Base-by-base conservation (phyloP, 257 asterid species). In the Lavandula angustifolia region DNA sequence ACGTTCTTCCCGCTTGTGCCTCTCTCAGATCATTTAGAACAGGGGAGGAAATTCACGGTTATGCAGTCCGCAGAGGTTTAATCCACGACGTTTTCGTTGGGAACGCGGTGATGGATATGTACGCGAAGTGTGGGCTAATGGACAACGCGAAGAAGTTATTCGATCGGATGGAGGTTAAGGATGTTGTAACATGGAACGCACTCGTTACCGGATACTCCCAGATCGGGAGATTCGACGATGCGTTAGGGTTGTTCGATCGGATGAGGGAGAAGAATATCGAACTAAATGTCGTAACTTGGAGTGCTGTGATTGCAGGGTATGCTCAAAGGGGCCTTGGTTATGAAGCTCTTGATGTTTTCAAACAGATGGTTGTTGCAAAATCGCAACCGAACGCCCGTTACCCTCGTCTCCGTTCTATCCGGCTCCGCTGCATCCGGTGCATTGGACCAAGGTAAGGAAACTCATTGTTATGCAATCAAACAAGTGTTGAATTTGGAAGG, bases 141-240 rank as follows among this genome's bases (percentile, higher is more conserved):
- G 84, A 78, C 22, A 82, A 80, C 55, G 98, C 96, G 1, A 88
- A 72, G 80, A 74, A 51, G 54, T 76, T 86, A 69, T 88, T 92
- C 41, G 88, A 79, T 32, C 61, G 75, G 40, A 88, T 92, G 91
- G 85, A 78, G 75, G 78, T 68, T 49, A 92, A 85, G 82, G 98
- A 92, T 74, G 88, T 92, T 3, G 98, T 92, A 5, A 77, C 98
- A 0, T 92, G 98, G 96, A 88, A 89, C 56, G 84, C 90, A 7
- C 76, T 92, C 79, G 96, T 88, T 1, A 85, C 91, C 0, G 95
- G 96, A 22, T 92, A 85, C 73, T 85, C 96, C 9, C 98, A 92
- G 67, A 72, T 81, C 42, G 96, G 96, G 68, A 79, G 67, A 58
- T 86, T 85, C 62, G 84, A 74, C 38, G 85, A 79, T 66, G 96